These are phyloP conservation scores for Talaromyces sp. DNA, from an alignment of 2,329 filamentous ascomycete species.

Conservation along the genomic window DNA sequence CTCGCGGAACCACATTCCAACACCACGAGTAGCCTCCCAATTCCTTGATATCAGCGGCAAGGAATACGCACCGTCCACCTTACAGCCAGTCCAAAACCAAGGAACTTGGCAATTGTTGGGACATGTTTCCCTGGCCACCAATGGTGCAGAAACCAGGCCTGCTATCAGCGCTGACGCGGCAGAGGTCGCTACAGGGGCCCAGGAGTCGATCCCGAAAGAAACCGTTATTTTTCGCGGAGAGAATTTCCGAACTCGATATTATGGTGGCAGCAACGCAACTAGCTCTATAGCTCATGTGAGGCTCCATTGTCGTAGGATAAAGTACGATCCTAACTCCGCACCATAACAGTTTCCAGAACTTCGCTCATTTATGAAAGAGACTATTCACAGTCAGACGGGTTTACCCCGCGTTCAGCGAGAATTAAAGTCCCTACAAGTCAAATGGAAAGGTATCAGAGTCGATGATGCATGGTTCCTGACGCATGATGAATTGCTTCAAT, in stretches of 20 bases:
- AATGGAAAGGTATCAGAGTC: conserved; percentile 21
- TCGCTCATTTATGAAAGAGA: conserved; percentile 24
- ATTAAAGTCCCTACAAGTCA: conserved; percentile 22
- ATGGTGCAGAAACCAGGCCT: conserved; percentile 15
- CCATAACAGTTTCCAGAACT: conserved; percentile 23
- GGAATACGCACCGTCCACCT: not conserved
- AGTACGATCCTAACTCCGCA: not conserved
- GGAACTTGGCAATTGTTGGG: conserved; percentile 16
- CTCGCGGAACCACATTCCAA: not conserved
- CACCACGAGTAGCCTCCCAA: not conserved
- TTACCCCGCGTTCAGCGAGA: conserved; percentile 23
- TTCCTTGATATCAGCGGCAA: conserved; percentile 9
- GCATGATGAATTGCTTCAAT: conserved; percentile 19
- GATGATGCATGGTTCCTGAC: conserved; percentile 7
- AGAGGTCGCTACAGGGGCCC: not conserved
- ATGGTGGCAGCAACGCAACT: conserved; percentile 25
- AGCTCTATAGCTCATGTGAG: conserved; percentile 24
- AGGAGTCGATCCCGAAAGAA: conserved; percentile 11
- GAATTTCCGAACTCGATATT: conserved; percentile 25
- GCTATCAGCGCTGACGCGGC: conserved; percentile 18
- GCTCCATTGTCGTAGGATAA: not conserved
- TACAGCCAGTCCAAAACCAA: conserved; percentile 3
- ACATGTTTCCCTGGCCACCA: not conserved
- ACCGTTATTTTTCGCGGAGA: conserved; percentile 24
- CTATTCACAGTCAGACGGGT: conserved; percentile 22